Evolutionary conservation across 2,329 filamentous ascomycete genomes (phyloP).

Genomic region (Seiridium unicorne): DNA sequence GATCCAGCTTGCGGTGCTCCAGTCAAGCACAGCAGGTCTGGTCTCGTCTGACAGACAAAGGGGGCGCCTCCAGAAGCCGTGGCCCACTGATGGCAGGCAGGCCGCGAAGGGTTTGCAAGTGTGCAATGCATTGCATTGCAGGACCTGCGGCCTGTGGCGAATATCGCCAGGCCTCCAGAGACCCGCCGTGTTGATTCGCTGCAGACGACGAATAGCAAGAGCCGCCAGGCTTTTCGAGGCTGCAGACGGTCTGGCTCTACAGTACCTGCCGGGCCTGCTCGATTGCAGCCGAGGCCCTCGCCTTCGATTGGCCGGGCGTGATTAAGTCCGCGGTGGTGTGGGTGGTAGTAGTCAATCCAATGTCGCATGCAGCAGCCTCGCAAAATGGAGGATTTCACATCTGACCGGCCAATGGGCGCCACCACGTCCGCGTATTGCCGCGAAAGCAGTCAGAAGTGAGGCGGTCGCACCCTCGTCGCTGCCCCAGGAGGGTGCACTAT

Average conservation of each 20-base stretch:
- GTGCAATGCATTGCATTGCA: conserved; percentile 1
- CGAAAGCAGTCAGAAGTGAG: conserved; percentile 15
- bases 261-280: not conserved
- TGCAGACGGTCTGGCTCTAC: not conserved
- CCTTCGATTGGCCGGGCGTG: not conserved
- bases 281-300: not conserved
- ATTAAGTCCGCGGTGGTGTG: conserved; percentile 1
- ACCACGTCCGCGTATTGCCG: conserved; percentile 9
- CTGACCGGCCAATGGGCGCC: not conserved
- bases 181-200: not conserved
- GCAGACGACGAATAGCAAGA: not conserved
- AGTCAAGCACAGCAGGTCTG: not conserved
- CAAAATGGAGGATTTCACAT: conserved; percentile 18
- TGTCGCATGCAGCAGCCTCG: conserved; percentile 33
- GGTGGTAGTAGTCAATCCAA: conserved; percentile 13
- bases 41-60: not conserved
- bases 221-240: not conserved
- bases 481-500: not conserved
- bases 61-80: not conserved
- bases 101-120: not conserved
- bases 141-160: not conserved
- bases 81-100: too few species aligned
- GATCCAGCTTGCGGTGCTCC: not conserved
- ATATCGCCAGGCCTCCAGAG: not conserved
- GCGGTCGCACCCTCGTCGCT: not conserved